Evolutionary conservation across 768 basidiomycete species (phyloP).

Genomic region (Pisolithus microcarpus): DNA sequence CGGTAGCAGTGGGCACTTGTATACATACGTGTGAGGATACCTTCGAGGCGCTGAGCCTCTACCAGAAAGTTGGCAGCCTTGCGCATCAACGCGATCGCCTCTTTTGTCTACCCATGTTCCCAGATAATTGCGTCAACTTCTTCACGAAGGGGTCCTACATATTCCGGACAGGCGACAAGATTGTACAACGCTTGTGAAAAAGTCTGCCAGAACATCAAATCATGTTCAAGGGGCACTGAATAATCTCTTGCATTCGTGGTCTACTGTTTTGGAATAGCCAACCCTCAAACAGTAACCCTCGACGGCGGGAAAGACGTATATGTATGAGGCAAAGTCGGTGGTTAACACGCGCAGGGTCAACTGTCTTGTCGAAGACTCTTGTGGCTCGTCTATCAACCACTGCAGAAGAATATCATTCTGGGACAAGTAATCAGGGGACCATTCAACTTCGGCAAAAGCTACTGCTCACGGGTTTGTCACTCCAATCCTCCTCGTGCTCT

Average conservation of each 20-base stretch:
- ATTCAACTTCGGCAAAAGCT: not conserved
- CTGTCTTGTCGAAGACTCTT: not conserved
- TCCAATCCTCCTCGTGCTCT: too few relatives aligned
- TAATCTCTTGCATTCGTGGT: not conserved
- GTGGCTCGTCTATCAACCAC: not conserved
- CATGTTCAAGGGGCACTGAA: not conserved
- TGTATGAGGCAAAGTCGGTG: slow-evolving; percentile 3
- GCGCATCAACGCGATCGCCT: slow-evolving; percentile 22
- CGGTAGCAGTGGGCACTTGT: not conserved
- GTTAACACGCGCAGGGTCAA: not conserved
- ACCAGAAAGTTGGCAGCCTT: slow-evolving; percentile 36
- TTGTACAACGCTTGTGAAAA: slow-evolving; percentile 30
- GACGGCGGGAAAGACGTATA: slow-evolving; percentile 4
- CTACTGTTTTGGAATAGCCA: not conserved
- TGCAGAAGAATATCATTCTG: not conserved
- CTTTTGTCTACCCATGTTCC: slow-evolving; percentile 25
- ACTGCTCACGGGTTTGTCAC: too few relatives aligned
- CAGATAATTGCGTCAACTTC: slow-evolving; percentile 28
- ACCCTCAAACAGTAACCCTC: not conserved
- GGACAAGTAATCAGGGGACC: not conserved
- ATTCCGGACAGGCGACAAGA: slow-evolving; percentile 32
- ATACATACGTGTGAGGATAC: slow-evolving; percentile 17
- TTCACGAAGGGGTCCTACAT: slow-evolving; percentile 28
- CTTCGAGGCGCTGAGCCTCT: slow-evolving; percentile 29
- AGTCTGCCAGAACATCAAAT: slow-evolving; percentile 12